Conservation (phyloP, 176 grass and related monocot species). For the Bonia amplexicaulis region DNA sequence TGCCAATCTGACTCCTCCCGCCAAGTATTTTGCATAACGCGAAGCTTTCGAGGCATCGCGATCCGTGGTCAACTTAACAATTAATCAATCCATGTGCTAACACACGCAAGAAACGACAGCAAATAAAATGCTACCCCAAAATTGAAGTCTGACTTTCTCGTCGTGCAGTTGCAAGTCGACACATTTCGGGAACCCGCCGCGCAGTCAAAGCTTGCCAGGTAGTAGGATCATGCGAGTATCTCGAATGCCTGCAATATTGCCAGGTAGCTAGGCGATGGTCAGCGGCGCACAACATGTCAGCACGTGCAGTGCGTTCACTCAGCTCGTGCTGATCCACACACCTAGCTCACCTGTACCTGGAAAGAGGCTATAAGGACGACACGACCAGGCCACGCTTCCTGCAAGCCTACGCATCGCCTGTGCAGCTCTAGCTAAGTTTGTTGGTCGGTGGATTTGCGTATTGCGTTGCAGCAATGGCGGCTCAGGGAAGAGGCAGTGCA, state of each 20-base stretch:
- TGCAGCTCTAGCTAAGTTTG: background rate
- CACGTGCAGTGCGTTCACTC: background rate
- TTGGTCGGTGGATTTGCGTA: too few species aligned
- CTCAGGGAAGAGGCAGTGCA: conserved; percentile 30
- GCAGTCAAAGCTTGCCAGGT: too few species aligned
- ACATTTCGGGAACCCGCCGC: too few species aligned
- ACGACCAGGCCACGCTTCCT: background rate
- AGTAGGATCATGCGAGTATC: too few species aligned
- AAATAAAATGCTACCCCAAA: too few species aligned
- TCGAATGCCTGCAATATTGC: too few species aligned
- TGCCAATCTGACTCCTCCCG: too few species aligned
- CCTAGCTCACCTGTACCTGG: background rate
- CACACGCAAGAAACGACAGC: too few species aligned
- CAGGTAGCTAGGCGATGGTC: background rate
- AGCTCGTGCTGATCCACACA: background rate
- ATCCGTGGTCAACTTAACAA: too few species aligned
- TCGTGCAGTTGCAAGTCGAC: too few species aligned
- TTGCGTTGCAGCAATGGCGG: background rate
- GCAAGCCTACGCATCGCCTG: background rate
- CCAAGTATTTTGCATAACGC: background rate
- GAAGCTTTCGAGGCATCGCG: background rate
- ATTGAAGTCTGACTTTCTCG: too few species aligned
- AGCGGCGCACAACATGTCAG: background rate
- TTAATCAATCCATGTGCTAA: too few species aligned
- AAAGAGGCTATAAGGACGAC: background rate